Base-by-base conservation (phyloP, 495 filamentous ascomycete species). In the Podospora pseudopauciseta region DNA sequence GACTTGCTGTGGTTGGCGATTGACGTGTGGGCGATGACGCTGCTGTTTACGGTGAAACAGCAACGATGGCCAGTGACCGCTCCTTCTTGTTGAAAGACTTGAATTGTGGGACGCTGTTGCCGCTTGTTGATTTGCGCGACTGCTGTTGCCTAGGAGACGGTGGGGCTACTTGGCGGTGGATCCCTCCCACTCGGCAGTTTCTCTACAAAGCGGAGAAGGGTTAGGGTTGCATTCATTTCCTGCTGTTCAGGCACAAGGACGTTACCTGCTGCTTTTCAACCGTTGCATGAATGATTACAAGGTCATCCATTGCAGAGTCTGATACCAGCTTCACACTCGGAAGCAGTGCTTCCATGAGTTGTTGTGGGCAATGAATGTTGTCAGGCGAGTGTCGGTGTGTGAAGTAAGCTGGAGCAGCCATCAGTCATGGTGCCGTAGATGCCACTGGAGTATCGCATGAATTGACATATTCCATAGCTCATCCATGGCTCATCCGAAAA, bases 141-240 rank as follows among this genome's bases (percentile, higher is more conserved):
- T 67, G 73, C 65, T 62, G 73, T 75, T 75, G 71, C 73, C 73
- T 70, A 34, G 73, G 65, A 64, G 61, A 73, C 69, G 49, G 27
- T 59, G 54, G 65, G 59, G n/a, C 23, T 9, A 9, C 44, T 64
- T 63, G 65, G 61, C 18, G 59, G 28, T 27, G 23, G 27, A 27
- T 18, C 23, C 59, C 59, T 28, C 23, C 20, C 28, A n/a, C 15
- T 58, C 55, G 20, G 59, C 20, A 28, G 19, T 61, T 61, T 61
- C 15, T 15, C 16, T 58, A 3, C 18, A 58, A 26, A 19, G n/a
- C 13, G 55, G 55, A 5, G 23, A 19, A 19, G 55, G 55, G 55
- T 58, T 58, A 58, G 55, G 55, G 55, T 58, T 58, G 55, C 55
- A 58, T 7, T 58, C 55, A 58, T 19, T 58, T 49, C 39, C 39